Evolutionary conservation across 2,329 filamentous ascomycete species (phyloP).

Genomic region (Aspergillus clavatus): DNA sequence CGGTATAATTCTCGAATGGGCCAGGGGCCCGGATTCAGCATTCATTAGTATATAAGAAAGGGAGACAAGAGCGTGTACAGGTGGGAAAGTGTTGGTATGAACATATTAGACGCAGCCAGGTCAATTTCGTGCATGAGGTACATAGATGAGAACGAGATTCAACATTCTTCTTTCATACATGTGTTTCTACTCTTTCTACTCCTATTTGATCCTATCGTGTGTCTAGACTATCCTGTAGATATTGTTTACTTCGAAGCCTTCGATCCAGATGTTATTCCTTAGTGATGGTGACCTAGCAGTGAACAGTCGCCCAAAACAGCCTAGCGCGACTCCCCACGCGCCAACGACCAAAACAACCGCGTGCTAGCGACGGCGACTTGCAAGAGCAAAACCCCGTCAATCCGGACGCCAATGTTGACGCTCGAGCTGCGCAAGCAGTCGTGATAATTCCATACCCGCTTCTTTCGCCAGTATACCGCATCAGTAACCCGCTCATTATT

Average conservation of each 20-base stretch:
- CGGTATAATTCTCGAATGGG: not conserved
- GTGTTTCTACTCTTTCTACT: not conserved
- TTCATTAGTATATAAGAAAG: not conserved
- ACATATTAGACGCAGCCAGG: not conserved
- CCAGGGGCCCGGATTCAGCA: not conserved
- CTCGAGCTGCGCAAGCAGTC: conserved; percentile 17
- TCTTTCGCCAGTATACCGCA: no score
- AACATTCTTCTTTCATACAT: not conserved
- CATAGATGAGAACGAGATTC: not conserved
- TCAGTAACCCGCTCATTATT: no score
- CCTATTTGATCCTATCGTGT: not conserved
- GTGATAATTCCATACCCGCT: not conserved
- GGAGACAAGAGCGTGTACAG: not conserved
- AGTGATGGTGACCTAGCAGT: no score
- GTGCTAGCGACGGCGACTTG: conserved; percentile 23
- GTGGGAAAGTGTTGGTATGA: not conserved
- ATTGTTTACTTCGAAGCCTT: no score
- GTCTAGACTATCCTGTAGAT: no score
- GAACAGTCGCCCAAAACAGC: conserved; percentile 30
- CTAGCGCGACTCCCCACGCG: conserved; percentile 35
- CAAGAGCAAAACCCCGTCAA: conserved; percentile 17
- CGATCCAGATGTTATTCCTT: no score
- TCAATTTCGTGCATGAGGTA: not conserved
- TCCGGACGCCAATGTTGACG: conserved; percentile 10
- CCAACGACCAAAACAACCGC: conserved; percentile 40